phyloP scores from a whole-genome alignment of 495 filamentous ascomycete species.

The Baudoinia panamericana region DNA sequence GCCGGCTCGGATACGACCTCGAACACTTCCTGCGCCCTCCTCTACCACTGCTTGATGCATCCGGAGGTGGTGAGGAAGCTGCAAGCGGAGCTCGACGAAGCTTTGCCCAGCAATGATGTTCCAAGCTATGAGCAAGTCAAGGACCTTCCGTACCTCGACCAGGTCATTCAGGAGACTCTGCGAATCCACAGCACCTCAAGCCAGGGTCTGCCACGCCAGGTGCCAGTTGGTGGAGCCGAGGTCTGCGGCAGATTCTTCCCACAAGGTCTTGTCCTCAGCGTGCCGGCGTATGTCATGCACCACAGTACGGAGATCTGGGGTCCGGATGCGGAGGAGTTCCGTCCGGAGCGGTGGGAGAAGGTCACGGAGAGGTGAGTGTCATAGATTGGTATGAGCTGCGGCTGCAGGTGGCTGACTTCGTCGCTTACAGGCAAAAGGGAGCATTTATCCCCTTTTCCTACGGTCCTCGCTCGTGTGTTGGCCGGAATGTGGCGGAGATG shows the following conservation, averaged over 20 bases:
- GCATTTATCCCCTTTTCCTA: conserved; percentile 78
- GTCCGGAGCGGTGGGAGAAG: conserved; percentile 62
- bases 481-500: conserved; percentile 85
- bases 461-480: conserved; percentile 71
- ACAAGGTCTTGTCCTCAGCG: conserved; percentile 61
- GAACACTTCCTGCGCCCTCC: conserved; percentile 76
- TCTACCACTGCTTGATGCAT: conserved; percentile 61
- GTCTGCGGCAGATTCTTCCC: conserved; percentile 53
- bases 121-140: conserved; percentile 58
- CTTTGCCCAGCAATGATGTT: conserved; percentile 48
- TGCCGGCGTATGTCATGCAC: conserved; percentile 82
- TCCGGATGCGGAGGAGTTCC: conserved; percentile 59
- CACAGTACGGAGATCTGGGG: conserved; percentile 77
- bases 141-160: conserved; percentile 64
- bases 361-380: conserved; percentile 24
- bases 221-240: conserved; percentile 49
- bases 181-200: conserved; percentile 82
- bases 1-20: conserved; percentile 82
- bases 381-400: not conserved
- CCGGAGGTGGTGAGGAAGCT: conserved; percentile 59
- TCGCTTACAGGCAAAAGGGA: conserved; percentile 48
- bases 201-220: conserved; percentile 72
- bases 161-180: conserved; percentile 78
- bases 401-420: conserved; percentile 37
- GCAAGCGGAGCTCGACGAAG: conserved; percentile 57